Evolutionary conservation across 2,329 filamentous ascomycete species (phyloP), one percentile per base, ranked within the genome.

Genomic region (Cladophialophora immunda): DNA sequence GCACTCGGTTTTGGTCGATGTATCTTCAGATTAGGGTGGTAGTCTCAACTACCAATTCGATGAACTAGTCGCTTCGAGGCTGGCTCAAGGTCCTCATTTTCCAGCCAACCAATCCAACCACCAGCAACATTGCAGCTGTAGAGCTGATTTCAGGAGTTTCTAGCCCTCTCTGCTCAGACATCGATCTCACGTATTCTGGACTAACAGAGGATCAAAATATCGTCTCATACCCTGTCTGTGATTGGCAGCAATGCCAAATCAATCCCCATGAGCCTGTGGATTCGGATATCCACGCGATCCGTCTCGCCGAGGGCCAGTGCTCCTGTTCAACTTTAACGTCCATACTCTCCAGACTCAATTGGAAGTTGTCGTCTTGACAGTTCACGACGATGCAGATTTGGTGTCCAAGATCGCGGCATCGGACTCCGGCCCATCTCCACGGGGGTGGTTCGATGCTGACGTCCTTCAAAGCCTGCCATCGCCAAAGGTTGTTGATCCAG

Each of bases 141-240:
- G 45, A 50, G 8, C 19, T 50, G 45, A 13, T 50, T 50, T 50
- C 19, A 50, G 22, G 22, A 50, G 45, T 25, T 13, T 25, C 19
- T 25, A 25, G 2, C 5, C 5, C 45, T 50, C 5, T 7, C 38
- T 41, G 17, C 5, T 41, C 25, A 4, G 4, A 25, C 22, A n/a
- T 22, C n/a, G n/a, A 19, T 8, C 22, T 19, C 45, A 50, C 22
- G 22, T 11, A n/a, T 50, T 9, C 19, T 50, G 45, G 45, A 25
- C 45, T 8, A 22, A 19, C 45, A 50, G 19, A 50, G n/a, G 13
- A 19, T 50, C 45, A 22, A 25, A 15, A 50, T 92, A 62, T 94
- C 92, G 1, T 93, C 92, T 0, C 92, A 95, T 75, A 85, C 87
- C 2, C 76, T 93, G 71, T 85, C 91, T 52, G 81, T 90, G 47